Evolutionary conservation across 2,329 filamentous ascomycete species (phyloP).

Genomic region (Bipolaris victoriae): DNA sequence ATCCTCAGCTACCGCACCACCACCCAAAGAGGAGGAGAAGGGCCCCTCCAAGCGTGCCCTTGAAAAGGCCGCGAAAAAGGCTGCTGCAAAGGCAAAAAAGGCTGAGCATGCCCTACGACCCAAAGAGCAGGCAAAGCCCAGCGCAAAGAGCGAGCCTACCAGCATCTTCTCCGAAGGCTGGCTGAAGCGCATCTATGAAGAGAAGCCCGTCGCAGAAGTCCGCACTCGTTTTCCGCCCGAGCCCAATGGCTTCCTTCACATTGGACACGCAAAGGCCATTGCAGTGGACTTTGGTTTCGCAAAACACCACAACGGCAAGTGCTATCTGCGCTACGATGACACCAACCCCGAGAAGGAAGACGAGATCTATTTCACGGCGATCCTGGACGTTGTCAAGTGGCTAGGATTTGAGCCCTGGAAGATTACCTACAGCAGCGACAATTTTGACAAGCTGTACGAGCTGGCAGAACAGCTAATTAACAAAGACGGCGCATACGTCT

Average conservation of each 20-base stretch:
- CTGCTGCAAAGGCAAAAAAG: slow-evolving; percentile 53
- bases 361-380: slow-evolving; percentile 86
- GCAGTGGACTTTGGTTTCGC: slow-evolving; percentile 97
- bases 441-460: slow-evolving; percentile 87
- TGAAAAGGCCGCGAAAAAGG: slow-evolving; percentile 59
- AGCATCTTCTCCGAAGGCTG: slow-evolving; percentile 58
- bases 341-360: slow-evolving; percentile 95
- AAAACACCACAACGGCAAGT: slow-evolving; percentile 77
- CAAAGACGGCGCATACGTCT: slow-evolving; percentile 76
- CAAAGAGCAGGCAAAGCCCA: slow-evolving; percentile 46
- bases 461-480: slow-evolving; percentile 83
- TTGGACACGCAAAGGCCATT: slow-evolving; percentile 95
- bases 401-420: slow-evolving; percentile 79
- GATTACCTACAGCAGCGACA: slow-evolving; percentile 88
- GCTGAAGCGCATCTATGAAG: slow-evolving; percentile 58
- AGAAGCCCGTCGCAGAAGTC: slow-evolving; percentile 56
- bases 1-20: slow-evolving; percentile 23
- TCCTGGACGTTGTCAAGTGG: slow-evolving; percentile 87
- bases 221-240: slow-evolving; percentile 59
- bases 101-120: slow-evolving; percentile 51
- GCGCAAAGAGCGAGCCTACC: slow-evolving; percentile 36
- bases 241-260: slow-evolving; percentile 92
- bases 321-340: slow-evolving; percentile 84
- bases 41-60: slow-evolving; percentile 56
- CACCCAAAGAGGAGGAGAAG: slow-evolving; percentile 41